Percentiles rank a stretch among this genome's conserved stretches.
These are phyloP conservation scores for Moesziomyces sp. DNA, from an alignment of 1,284 basidiomycete genomes.

Conservation along the genomic window DNA sequence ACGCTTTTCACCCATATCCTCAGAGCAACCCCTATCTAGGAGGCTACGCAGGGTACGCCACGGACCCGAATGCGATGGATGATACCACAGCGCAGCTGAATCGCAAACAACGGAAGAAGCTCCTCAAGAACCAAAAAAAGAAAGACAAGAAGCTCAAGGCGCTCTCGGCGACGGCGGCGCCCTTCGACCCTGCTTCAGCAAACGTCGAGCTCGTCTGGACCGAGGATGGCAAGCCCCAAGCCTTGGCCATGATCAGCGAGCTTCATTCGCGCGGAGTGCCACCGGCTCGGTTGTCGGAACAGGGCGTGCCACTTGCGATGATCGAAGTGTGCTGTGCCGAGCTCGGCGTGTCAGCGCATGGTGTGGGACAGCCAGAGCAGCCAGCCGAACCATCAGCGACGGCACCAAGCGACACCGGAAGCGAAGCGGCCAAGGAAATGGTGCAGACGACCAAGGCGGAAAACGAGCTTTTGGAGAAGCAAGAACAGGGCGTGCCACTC, in stretches of 20 bases:
- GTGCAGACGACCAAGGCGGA: slow-evolving; percentile 27
- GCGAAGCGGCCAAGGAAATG: background rate
- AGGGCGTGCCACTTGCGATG: slow-evolving; percentile 17
- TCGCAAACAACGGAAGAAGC: slow-evolving; percentile 7
- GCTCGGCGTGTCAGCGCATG: slow-evolving; percentile 13
- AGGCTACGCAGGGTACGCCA: slow-evolving; percentile 1
- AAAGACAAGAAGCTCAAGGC: slow-evolving; percentile 21
- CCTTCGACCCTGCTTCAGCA: background rate
- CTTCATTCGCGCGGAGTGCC: slow-evolving; percentile 23
- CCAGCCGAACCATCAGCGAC: background rate
- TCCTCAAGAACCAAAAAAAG: slow-evolving; percentile 30
- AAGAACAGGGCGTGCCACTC: slow-evolving; percentile 16
- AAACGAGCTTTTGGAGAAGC: slow-evolving; percentile 19
- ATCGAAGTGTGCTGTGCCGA: slow-evolving; percentile 31
- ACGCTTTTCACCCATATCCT: slow-evolving; percentile 6
- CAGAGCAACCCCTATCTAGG: slow-evolving; percentile 1
- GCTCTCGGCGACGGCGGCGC: background rate
- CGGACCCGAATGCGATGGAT: background rate
- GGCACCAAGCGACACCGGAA: background rate
- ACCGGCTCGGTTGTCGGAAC: slow-evolving; percentile 18
- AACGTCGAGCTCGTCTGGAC: slow-evolving; percentile 7
- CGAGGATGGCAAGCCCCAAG: slow-evolving; percentile 27
- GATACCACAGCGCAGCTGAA: slow-evolving; percentile 4
- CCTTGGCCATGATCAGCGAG: slow-evolving; percentile 22
- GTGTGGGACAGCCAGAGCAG: background rate